Conservation (phyloP, 306 rosid species). For the Citrullus amarus region DNA sequence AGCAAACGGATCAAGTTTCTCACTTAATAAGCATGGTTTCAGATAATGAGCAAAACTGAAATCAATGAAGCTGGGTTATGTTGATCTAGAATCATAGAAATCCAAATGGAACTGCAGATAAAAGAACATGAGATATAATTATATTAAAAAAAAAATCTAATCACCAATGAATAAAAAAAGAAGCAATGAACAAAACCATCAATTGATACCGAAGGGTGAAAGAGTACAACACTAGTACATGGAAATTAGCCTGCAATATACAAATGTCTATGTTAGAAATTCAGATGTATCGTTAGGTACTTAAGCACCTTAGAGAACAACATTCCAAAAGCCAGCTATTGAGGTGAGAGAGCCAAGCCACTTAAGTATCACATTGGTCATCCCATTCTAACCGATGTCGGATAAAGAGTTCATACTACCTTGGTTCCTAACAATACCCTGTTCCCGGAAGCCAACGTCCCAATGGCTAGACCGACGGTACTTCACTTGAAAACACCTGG, state of each 20-base stretch:
- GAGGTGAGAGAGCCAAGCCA: too few species aligned
- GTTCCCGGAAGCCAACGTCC: too few species aligned
- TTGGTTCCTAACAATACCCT: too few species aligned
- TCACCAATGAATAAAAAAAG: background rate
- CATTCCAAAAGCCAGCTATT: too few species aligned
- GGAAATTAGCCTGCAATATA: background rate
- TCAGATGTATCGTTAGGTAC: too few species aligned
- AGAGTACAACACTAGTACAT: background rate
- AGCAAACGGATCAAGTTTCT: constrained; percentile 6
- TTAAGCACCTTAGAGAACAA: too few species aligned
- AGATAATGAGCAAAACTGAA: background rate
- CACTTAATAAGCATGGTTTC: background rate
- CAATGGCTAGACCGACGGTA: too few species aligned
- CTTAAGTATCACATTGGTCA: too few species aligned
- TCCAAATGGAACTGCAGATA: background rate
- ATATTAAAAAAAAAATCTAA: background rate
- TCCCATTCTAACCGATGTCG: too few species aligned
- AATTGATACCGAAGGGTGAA: background rate
- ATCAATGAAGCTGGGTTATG: background rate
- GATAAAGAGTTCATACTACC: too few species aligned
- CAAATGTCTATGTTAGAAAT: too few species aligned
- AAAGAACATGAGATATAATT: background rate
- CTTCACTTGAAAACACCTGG: too few species aligned
- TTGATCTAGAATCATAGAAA: background rate
- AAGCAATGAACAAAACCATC: background rate